Base-by-base conservation (phyloP, 176 grass and related monocot genomes). In the Oropetium thomaeum region DNA sequence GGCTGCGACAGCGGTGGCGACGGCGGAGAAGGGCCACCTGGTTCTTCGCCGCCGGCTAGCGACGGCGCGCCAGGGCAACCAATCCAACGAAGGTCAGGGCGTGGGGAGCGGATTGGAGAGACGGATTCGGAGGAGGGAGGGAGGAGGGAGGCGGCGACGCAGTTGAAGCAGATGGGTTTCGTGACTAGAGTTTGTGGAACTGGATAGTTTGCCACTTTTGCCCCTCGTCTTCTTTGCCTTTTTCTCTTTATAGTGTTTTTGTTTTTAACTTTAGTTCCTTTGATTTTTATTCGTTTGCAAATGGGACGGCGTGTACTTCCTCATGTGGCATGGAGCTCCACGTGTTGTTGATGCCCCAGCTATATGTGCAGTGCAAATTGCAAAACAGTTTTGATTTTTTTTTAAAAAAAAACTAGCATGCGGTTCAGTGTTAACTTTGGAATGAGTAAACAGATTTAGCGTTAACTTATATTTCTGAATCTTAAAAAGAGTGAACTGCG, bases 131-230 rank as follows among this genome's bases (percentile, higher is more conserved):
- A 13, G 38, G 38, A 13, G 38, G 38, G 32, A 26, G 44, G n/a
- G n/a, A 13, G 38, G 38, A 30, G 20, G 44, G 55, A 20, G 70
- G 27, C 55, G 27, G n/a, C 72, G 58, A 44, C 16, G 35, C 29
- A 47, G 78, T 55, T 49, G 64, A 40, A 25, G 58, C 73, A 77
- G 79, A 65, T 69, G 53, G 7, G 61, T 66, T 49, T 13, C 4
- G 61, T 78, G 35, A 19, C 31, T 37, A 7, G 9, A 28, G 64
- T 42, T 80, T 47, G 31, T 15, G 20, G 65, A 49, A 83, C 69
- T 20, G 16, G 68, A 61, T 22, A 19, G 40, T 75, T 81, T 68
- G 12, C 19, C 33, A 40, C 13, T 52, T 76, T 63, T 55, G 49
- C 23, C 31, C 31, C 26, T 48, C 60, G 16, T 6, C 53, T 48